Percentiles rank a stretch among this genome's conserved stretches.
Conservation (phyloP, 2,329 filamentous ascomycete genomes). For the Diaporthe sp. region DNA sequence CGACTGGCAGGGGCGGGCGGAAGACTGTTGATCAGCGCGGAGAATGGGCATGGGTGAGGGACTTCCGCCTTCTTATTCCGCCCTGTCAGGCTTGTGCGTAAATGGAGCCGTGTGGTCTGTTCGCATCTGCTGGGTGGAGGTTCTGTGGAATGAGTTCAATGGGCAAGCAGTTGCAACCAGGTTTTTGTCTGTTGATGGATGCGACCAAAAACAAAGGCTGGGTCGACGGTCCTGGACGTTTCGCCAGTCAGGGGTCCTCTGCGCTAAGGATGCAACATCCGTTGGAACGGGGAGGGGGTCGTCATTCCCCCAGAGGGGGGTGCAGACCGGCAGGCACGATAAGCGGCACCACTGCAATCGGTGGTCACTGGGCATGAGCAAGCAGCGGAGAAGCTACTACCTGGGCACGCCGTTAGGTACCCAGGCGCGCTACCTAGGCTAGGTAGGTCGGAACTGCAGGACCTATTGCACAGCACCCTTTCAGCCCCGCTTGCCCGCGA, state of each 20-base stretch:
- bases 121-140: slow-evolving; percentile 22
- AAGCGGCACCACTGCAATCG: slow-evolving; percentile 4
- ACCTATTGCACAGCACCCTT: not conserved
- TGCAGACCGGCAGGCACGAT: slow-evolving; percentile 23
- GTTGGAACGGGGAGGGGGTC: slow-evolving; percentile 21
- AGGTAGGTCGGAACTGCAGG: not conserved
- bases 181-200: slow-evolving; percentile 34
- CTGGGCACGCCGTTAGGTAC: not conserved
- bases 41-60: not conserved
- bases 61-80: not conserved
- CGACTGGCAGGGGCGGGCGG: slow-evolving; percentile 24
- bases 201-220: slow-evolving; percentile 35
- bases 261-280: slow-evolving; percentile 29
- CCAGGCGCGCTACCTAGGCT: not conserved
- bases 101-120: slow-evolving; percentile 25
- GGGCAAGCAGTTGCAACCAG: slow-evolving; percentile 23
- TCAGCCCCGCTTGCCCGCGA: slow-evolving; percentile 27
- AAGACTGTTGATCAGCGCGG: not conserved
- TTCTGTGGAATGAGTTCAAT: slow-evolving; percentile 25
- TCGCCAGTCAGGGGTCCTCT: slow-evolving; percentile 26
- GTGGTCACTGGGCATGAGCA: not conserved
- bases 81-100: slow-evolving; percentile 3
- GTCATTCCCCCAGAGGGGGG: slow-evolving; percentile 5
- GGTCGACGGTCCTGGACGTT: slow-evolving; percentile 18
- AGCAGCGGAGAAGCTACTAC: not conserved